Evolutionary conservation across 148 eudicot genomes (phyloP).

Genomic region (Beta vulgaris): DNA sequence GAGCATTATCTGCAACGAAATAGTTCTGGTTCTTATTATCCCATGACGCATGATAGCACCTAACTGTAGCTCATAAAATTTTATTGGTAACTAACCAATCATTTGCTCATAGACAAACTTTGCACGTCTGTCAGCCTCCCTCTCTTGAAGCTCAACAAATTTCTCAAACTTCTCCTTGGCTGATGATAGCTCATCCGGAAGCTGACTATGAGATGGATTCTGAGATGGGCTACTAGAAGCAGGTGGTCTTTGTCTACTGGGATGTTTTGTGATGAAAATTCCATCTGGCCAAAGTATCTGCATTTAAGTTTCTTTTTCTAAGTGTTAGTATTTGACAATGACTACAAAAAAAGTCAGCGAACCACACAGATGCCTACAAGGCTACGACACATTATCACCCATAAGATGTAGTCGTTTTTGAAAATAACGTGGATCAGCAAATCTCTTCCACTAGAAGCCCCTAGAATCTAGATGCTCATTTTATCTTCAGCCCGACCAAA

Average conservation of each 20-base stretch:
- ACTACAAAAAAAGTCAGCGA: neutral
- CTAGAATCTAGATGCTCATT: neutral
- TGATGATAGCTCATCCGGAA: constrained; percentile 42
- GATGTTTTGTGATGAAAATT: constrained; percentile 92
- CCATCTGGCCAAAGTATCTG: constrained; percentile 99
- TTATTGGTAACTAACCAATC: constrained; percentile 50
- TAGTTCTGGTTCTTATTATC: constrained; percentile 7
- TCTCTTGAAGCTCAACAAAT: constrained; percentile 53
- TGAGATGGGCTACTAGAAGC: constrained; percentile 41
- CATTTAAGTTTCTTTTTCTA: constrained; percentile 7
- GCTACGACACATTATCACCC: neutral
- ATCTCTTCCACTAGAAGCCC: too few relatives aligned
- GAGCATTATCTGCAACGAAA: constrained; percentile 76
- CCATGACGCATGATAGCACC: neutral
- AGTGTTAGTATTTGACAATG: constrained; percentile 4
- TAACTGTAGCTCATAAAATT: constrained; percentile 1
- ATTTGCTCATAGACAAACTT: constrained; percentile 81
- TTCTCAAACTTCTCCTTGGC: constrained; percentile 46
- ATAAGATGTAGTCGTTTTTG: too few relatives aligned
- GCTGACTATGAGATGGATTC: constrained; percentile 38
- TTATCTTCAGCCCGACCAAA: neutral
- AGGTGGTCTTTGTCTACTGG: constrained; percentile 56
- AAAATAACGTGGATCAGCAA: too few relatives aligned
- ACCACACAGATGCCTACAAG: neutral
- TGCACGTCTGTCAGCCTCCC: constrained; percentile 77